Percentiles rank a stretch among this genome's conserved stretches.
phyloP scores from a whole-genome alignment of 2,329 filamentous ascomycete genomes.

The Neocatenulostroma microsporum region DNA sequence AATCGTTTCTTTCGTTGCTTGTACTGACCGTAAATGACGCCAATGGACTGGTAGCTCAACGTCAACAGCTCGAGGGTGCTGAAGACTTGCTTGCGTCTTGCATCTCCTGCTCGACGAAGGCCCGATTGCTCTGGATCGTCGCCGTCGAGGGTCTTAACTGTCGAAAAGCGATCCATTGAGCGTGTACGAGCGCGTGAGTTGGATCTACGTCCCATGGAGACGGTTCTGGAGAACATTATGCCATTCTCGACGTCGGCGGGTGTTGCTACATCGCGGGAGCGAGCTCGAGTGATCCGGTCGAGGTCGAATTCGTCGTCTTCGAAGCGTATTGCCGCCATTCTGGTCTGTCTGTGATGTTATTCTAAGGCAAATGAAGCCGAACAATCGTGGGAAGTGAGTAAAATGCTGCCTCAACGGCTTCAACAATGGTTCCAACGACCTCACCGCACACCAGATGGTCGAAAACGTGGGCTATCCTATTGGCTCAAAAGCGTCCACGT shows the following conservation, averaged over 20 bases:
- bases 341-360: too few relatives aligned
- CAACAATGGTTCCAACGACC: too few relatives aligned
- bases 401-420: too few relatives aligned
- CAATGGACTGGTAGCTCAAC: constrained; percentile 58
- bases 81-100: constrained; percentile 27
- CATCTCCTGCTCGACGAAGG: constrained; percentile 18
- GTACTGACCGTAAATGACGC: constrained; percentile 63
- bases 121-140: constrained; percentile 20
- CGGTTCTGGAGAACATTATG: constrained; percentile 13
- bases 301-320: constrained; percentile 15
- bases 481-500: too few relatives aligned
- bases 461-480: too few relatives aligned
- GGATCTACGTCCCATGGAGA: constrained; percentile 8
- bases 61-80: constrained; percentile 28
- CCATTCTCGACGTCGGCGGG: constrained; percentile 7
- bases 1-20: too few relatives aligned
- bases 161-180: constrained; percentile 5
- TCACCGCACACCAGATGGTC: too few relatives aligned
- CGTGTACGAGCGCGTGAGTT: constrained; percentile 5
- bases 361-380: too few relatives aligned
- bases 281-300: constrained; percentile 9
- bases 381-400: too few relatives aligned
- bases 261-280: constrained; percentile 6
- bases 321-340: constrained; percentile 12
- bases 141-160: constrained; percentile 9